phyloP scores from a whole-genome alignment of 805 yeast genomes.

The Wickerhamiella brachini region DNA sequence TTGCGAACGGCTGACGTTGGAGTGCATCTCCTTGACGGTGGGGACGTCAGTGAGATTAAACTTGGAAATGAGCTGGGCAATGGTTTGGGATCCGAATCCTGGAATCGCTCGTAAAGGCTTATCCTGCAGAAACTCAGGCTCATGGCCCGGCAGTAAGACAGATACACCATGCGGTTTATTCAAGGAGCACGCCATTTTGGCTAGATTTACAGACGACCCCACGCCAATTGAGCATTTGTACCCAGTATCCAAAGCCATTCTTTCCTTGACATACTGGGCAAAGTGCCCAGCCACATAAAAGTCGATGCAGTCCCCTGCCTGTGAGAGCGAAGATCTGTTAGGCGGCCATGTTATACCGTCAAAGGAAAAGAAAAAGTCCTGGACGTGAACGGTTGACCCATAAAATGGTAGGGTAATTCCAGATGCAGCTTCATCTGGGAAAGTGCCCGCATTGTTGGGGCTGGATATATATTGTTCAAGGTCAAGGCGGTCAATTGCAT shows the following conservation, averaged over 20 bases:
- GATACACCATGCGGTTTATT: constrained; percentile 23
- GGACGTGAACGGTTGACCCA: constrained; percentile 8
- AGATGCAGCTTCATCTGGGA: constrained; percentile 13
- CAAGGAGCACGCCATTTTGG: constrained; percentile 21
- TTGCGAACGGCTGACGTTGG: not conserved
- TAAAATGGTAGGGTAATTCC: constrained; percentile 2
- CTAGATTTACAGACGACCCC: constrained; percentile 17
- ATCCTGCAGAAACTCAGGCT: constrained; percentile 14
- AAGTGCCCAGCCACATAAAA: constrained; percentile 20
- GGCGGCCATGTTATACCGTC: constrained; percentile 18
- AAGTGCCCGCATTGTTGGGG: not conserved
- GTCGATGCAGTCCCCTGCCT: constrained; percentile 1
- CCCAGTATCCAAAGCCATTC: constrained; percentile 16
- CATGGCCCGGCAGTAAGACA: constrained; percentile 16
- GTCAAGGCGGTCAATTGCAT: not conserved
- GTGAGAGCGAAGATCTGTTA: constrained; percentile 2
- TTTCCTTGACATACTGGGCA: constrained; percentile 18
- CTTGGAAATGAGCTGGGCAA: not conserved
- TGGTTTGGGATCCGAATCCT: constrained; percentile 17
- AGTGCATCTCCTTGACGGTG: constrained; percentile 10
- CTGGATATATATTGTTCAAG: not conserved
- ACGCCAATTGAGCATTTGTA: constrained; percentile 24
- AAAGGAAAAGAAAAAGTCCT: constrained; percentile 18
- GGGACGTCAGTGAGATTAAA: not conserved
- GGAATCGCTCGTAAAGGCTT: constrained; percentile 15